Evolutionary conservation across 768 basidiomycete species (phyloP), one percentile per base, ranked within the genome.

Genomic region (Lanmaoa pseudosensibilis): DNA sequence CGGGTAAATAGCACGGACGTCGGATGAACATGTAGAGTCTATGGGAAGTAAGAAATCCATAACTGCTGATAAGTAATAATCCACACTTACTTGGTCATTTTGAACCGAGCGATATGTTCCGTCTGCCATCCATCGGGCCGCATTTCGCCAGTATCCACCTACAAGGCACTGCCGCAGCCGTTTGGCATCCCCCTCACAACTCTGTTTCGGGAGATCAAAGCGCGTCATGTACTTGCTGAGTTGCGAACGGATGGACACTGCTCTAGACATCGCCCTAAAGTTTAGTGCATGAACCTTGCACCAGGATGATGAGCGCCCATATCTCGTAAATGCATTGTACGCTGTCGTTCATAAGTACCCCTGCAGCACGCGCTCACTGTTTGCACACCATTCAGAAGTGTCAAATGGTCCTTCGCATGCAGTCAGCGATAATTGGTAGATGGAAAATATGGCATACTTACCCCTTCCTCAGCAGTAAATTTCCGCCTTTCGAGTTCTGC

Each of bases 381-480:
- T 60, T 39, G 49, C 49, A 41, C 65, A 90, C 95, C 95, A 70
- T 98, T 99, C 32, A 99, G 71, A 4, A 97, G 75, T 5, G 97
- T 98, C 21, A 98, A 76, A 69, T 99, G 97, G 68, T 99, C 97
- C 94, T 96, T 63, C 4, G 36, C 16, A 45, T 34, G 21, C 16
- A 10, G 63, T 55, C 55, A 49, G 23, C 8, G 3, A 50, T 21
- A 38, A 13, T 18, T n/a, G 19, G 21, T 10, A 50, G 46, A 33
- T 36, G 32, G n/a, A 19, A 47, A 18, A 21, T 19, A 32, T 9
- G 19, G 52, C n/a, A 25, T 9, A 75, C 82, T 65, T 57, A 94
- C 94, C 66, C 97, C 97, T 83, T 99, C 97, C 73, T 98, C 95
- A 0, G 95, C 94, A 0, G 94, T 98, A 65, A 98, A 98, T 69